These are phyloP conservation scores for Catharanthus roseus DNA, from an alignment of 257 asterid species.

Conservation along the genomic window DNA sequence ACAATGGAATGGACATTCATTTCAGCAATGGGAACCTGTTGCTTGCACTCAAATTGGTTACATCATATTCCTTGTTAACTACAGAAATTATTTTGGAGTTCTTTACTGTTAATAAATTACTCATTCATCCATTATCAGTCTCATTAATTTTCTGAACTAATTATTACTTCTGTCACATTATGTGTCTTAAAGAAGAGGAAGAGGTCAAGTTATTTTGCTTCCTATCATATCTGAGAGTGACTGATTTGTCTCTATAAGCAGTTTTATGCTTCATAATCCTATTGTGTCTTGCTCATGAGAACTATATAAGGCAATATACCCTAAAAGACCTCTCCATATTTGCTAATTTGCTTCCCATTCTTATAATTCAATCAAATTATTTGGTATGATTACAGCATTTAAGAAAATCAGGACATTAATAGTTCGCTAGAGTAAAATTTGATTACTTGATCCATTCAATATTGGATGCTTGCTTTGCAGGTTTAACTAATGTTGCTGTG, in stretches of 20 bases:
- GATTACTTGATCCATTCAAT: background rate
- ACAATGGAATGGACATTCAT: background rate
- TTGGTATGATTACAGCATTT: background rate
- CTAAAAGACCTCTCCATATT: background rate
- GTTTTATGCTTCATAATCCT: background rate
- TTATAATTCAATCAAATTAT: background rate
- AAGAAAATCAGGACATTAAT: background rate
- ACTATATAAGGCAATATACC: background rate
- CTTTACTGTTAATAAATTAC: background rate
- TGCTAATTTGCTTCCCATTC: background rate
- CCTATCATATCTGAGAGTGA: background rate
- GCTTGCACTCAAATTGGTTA: background rate
- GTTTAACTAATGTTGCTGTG: conserved; percentile 60
- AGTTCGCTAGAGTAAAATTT: conserved; percentile 7
- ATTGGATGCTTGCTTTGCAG: conserved; percentile 39
- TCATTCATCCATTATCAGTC: background rate
- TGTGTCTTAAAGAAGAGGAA: background rate
- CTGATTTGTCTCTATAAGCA: background rate
- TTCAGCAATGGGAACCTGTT: no score
- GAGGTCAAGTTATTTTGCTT: background rate
- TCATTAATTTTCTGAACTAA: background rate
- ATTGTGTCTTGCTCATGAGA: background rate
- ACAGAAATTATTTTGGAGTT: no score
- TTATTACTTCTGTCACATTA: background rate
- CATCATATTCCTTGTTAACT: background rate